Evolutionary conservation across 805 yeast genomes (phyloP), one percentile per base, ranked within the genome.

Genomic region (Metschnikowia sp.): DNA sequence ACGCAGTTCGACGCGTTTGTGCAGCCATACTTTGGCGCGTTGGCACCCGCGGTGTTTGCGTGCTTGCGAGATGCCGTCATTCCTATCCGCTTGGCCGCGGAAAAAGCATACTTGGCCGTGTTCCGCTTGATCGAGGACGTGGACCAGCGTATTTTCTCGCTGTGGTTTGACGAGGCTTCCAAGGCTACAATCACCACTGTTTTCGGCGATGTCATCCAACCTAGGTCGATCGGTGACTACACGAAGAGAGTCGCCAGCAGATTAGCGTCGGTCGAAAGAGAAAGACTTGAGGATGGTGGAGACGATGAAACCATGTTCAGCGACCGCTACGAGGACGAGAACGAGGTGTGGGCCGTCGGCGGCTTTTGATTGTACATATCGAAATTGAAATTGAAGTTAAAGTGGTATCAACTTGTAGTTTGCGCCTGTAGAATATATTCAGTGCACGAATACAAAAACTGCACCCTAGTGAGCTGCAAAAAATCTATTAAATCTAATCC

Each of bases 41-140:
- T 92, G 43, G 88, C 78, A 3, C 88, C 94, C 11, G 74, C 88
- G 10, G 83, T 90, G 2, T 92, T 92, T 63, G 71, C 84, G 0
- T 84, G 94, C 63, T 84, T 92, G 36, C 77, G 99, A 54, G 97
- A 91, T 60, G 76, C 83, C n/a, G 74, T 88, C 40, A 88, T 92
- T 59, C 97, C 99, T 4, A 84, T 92, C 56, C 91, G 90, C 60
- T 75, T 92, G 52, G 97, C 97, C 1, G 96, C 96, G 8, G 99
- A 92, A 64, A 88, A 88, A 70, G 90, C 95, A 0, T 90, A 78
- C 64, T 63, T 91, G 54, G 81, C 88, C 2, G 62, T 89, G 13
- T 85, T 90, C 66, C 74, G 78, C 40, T 70, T 92, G 56, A 84
- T 87, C 31, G 88, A 84, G 28, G 96, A 86, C 52, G 78, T 69